Conservation (phyloP, 768 basidiomycete genomes). For the Kwoniella dejecticola region DNA sequence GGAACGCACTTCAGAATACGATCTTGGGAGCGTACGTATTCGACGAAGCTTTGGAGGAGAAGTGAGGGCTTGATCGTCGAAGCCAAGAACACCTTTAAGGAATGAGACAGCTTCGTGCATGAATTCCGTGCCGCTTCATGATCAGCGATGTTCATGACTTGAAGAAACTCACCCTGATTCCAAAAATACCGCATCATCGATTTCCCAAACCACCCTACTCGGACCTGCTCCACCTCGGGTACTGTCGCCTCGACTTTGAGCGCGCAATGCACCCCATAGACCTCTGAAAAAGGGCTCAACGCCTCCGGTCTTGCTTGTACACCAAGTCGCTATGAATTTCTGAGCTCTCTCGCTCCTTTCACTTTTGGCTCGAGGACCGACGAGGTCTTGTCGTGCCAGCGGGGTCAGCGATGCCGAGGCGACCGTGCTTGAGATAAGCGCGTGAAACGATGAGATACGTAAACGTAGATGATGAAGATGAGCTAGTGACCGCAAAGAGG, state of each 20-base stretch:
- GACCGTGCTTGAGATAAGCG: conserved; percentile 74
- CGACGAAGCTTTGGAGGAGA: conserved; percentile 45
- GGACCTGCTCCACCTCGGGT: conserved; percentile 77
- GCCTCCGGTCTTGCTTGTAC: conserved; percentile 76
- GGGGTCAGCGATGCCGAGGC: conserved; percentile 79
- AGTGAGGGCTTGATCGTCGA: conserved; percentile 64
- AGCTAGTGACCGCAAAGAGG: conserved; percentile 79
- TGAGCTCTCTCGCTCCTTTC: conserved; percentile 76
- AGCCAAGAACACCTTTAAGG: conserved; percentile 83
- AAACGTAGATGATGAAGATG: conserved; percentile 77
- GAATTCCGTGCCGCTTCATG: conserved; percentile 80
- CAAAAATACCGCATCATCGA: conserved; percentile 91
- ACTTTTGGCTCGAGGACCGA: conserved; percentile 67
- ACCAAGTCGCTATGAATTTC: conserved; percentile 78
- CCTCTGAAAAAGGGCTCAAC: conserved; percentile 83
- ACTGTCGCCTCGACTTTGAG: conserved; percentile 73
- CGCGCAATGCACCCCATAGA: conserved; percentile 74
- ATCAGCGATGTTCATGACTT: not conserved
- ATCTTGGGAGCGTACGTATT: conserved; percentile 26
- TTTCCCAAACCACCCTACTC: conserved; percentile 78
- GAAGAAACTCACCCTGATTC: conserved; percentile 77
- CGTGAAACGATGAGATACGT: conserved; percentile 79
- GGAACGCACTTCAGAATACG: conserved; percentile 20
- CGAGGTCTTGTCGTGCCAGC: conserved; percentile 69
- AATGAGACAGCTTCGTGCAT: conserved; percentile 88